Evolutionary conservation across 106 monocot species (phyloP), one percentile per base, ranked within the genome.

Genomic region (Acorus gramineus): DNA sequence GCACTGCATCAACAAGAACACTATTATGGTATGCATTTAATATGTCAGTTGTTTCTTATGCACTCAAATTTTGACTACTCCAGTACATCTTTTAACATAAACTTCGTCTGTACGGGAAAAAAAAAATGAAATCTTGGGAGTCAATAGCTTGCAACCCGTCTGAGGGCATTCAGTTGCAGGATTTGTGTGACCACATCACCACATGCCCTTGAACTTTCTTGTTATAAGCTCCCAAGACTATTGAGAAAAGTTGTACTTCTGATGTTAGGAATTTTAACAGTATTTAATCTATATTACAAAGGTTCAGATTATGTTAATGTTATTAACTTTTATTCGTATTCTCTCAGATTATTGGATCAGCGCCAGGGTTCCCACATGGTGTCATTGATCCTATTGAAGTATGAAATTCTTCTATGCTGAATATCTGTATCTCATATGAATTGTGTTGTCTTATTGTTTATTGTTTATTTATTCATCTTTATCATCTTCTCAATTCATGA

Each of bases 331-430:
- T 11, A 28, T 59, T 14, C 64, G 3, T 14, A 59, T 47, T 52
- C 14, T 67, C 8, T 63, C 77, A 93, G 93, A 89, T 93, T 79
- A 42, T 93, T 73, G 93, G 88, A 46, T 93, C 93, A 53, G 89
- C 93, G 72, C 93, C 93, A 54, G 93, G 93, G 50, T 93, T 83
- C 70, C 93, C 93, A 3, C 93, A 93, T 68, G 93, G 93, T 11
- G 47, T 93, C 47, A 76, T 93, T 58, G 93, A 93, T 81, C 93
- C 93, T 56, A 89, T 93, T 77, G 83, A 89, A 75, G 93, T 93
- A 86, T 78, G 82, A 45, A 56, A 49, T 56, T 13, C 4, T 52
- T 56, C 3, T 66, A 60, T 1, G 52, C 9, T 11, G 14, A 66
- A 5, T 54, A 42, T 28, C 5, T 43, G 13, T 46, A 66, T 54